Conservation (phyloP, 257 asterid genomes). For the Nicotiana obtusifolia region DNA sequence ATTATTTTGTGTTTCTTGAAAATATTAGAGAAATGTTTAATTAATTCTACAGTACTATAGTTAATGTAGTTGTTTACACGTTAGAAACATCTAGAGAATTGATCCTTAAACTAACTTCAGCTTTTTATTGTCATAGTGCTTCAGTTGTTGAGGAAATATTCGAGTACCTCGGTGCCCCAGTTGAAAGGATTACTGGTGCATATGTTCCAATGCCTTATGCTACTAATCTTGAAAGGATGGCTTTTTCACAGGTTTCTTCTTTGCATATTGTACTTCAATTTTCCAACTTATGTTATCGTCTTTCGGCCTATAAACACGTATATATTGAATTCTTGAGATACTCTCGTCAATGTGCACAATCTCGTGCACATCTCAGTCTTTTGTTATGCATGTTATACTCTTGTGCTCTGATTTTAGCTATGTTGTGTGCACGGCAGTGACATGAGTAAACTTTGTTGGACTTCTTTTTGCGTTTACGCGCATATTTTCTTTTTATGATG, state of each 20-base stretch:
- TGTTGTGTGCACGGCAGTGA: too few species aligned
- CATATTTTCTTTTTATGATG: too few species aligned
- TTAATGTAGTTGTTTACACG: background rate
- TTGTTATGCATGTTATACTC: too few species aligned
- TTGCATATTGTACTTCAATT: background rate
- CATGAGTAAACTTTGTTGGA: too few species aligned
- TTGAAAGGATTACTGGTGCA: slow-evolving; percentile 59
- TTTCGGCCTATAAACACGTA: background rate
- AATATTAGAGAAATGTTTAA: slow-evolving; percentile 2
- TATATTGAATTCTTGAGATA: background rate
- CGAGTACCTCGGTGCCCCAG: slow-evolving; percentile 57
- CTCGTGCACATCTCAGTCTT: too few species aligned
- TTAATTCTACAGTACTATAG: background rate
- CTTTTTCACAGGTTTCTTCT: slow-evolving; percentile 50
- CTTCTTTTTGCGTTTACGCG: too few species aligned
- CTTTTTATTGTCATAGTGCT: slow-evolving; percentile 33
- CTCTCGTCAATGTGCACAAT: background rate
- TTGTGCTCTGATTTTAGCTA: too few species aligned
- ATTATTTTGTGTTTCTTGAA: background rate
- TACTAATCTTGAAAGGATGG: slow-evolving; percentile 59
- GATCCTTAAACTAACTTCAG: background rate
- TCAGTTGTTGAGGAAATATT: slow-evolving; percentile 55
- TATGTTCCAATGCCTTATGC: slow-evolving; percentile 74
- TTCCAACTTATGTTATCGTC: background rate
- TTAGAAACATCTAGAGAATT: background rate